These are phyloP conservation scores for Aegilops umbellulata DNA, from an alignment of 176 grass and related monocot genomes.

Conservation along the genomic window DNA sequence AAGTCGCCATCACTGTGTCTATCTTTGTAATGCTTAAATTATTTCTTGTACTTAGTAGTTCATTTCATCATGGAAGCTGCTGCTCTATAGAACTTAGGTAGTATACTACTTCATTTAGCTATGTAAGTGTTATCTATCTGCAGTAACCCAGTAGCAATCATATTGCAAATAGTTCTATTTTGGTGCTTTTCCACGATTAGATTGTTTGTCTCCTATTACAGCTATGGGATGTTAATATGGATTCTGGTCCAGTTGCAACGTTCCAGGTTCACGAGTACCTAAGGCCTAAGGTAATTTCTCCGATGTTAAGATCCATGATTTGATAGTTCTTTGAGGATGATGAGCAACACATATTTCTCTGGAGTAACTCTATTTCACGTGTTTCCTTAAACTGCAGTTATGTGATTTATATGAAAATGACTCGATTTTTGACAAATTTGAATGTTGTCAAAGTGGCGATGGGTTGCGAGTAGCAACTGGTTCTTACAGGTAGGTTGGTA, in stretches of 20 bases:
- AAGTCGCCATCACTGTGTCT: background rate
- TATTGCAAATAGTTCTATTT: background rate
- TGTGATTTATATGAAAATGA: slow-evolving; percentile 99
- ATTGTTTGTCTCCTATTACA: slow-evolving; percentile 38
- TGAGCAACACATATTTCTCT: background rate
- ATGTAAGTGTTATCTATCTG: slow-evolving; percentile 6
- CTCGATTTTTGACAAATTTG: slow-evolving; percentile 98
- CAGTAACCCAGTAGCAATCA: background rate
- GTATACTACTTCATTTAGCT: slow-evolving; percentile 5
- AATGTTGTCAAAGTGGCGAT: slow-evolving; percentile 94
- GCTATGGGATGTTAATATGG: slow-evolving; percentile 97
- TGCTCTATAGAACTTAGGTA: background rate
- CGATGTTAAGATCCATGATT: slow-evolving; percentile 30
- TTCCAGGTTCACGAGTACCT: slow-evolving; percentile 96
- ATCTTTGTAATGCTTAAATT: background rate
- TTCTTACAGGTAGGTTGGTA: slow-evolving; percentile 78
- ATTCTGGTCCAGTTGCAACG: slow-evolving; percentile 84
- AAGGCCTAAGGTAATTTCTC: slow-evolving; percentile 85
- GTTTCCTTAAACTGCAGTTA: slow-evolving; percentile 54
- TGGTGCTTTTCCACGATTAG: slow-evolving; percentile 1
- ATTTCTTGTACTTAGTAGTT: slow-evolving; percentile 1
- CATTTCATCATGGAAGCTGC: background rate
- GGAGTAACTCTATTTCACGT: slow-evolving; percentile 22
- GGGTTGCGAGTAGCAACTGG: slow-evolving; percentile 84
- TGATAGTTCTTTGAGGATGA: slow-evolving; percentile 4